A percentile compares a stretch with the other conserved stretches of the same genome.
Evolutionary conservation across 495 filamentous ascomycete genomes (phyloP).

Genomic region (Penicillium diatomitis): DNA sequence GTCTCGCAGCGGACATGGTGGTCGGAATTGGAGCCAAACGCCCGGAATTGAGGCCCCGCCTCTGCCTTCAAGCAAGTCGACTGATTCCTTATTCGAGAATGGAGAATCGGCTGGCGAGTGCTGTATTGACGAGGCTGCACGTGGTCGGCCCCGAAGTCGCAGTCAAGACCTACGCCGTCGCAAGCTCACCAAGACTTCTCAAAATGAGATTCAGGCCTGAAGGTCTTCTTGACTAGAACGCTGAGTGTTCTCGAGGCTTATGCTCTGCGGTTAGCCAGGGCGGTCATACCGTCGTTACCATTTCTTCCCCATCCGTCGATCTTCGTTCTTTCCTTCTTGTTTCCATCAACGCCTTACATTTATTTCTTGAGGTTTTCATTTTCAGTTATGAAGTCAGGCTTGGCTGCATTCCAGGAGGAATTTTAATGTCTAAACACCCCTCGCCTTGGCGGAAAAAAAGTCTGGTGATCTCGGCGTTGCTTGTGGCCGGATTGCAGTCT

Average conservation of each 20-base stretch:
- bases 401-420: too few relatives aligned
- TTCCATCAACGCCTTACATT: too few relatives aligned
- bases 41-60: constrained; percentile 11
- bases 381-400: too few relatives aligned
- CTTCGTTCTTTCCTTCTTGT: too few relatives aligned
- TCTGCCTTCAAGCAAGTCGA: constrained; percentile 14
- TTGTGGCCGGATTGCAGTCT: too few relatives aligned
- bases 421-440: too few relatives aligned
- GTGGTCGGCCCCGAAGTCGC: constrained; percentile 26
- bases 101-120: constrained; percentile 2
- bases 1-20: constrained; percentile 8
- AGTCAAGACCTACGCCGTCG: constrained; percentile 18
- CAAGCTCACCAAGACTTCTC: constrained; percentile 16
- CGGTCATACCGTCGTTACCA: too few relatives aligned
- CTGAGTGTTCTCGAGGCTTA: constrained; percentile 1
- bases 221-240: too few relatives aligned
- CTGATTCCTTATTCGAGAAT: constrained; percentile 3
- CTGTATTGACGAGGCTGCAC: constrained; percentile 6
- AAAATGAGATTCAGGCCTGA: constrained; percentile 11
- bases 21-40: constrained; percentile 12
- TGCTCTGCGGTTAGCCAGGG: not conserved
- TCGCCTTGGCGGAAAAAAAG: too few relatives aligned
- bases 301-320: too few relatives aligned
- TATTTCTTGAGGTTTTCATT: too few relatives aligned
- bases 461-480: too few relatives aligned